phyloP scores from a whole-genome alignment of 768 basidiomycete genomes.

The Lyophyllum semitale region DNA sequence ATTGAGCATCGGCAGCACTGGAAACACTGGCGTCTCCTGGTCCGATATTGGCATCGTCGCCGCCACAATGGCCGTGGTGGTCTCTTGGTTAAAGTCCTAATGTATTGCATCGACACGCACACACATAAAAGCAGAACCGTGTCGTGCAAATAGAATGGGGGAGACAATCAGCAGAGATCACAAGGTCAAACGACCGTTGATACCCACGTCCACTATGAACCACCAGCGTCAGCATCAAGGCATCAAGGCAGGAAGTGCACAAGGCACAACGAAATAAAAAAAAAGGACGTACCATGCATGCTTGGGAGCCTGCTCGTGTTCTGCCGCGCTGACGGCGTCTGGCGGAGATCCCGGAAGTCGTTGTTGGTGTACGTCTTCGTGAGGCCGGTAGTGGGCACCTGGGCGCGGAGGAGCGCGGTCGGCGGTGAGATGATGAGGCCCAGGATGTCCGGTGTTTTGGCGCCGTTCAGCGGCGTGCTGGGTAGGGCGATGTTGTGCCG shows the following conservation, averaged over 20 bases:
- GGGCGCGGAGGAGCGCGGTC: conserved; percentile 61
- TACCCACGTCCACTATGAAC: conserved; percentile 42
- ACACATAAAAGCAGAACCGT: neutral
- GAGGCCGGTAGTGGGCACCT: conserved; percentile 62
- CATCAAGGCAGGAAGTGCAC: neutral
- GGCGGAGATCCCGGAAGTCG: conserved; percentile 78
- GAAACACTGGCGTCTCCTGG: conserved; percentile 10
- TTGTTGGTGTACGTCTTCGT: conserved; percentile 83
- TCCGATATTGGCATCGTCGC: conserved; percentile 10
- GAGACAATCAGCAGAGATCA: conserved; percentile 17
- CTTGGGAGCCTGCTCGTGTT: conserved; percentile 88
- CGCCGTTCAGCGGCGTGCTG: conserved; percentile 48
- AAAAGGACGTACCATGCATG: conserved; percentile 61
- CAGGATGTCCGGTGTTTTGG: conserved; percentile 49
- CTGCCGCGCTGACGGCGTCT: conserved; percentile 66
- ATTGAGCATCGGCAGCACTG: conserved; percentile 11
- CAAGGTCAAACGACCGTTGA: conserved; percentile 30
- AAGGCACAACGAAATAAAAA: neutral
- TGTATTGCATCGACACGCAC: neutral
- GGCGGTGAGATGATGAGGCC: conserved; percentile 65
- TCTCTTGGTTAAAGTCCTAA: conserved; percentile 17
- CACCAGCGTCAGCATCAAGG: neutral
- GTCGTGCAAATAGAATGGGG: neutral
- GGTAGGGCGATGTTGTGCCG: conserved; percentile 32
- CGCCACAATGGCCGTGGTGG: conserved; percentile 2